Evolutionary conservation across 2,329 filamentous ascomycete species (phyloP).

Genomic region (Epichloe gansuensis): DNA sequence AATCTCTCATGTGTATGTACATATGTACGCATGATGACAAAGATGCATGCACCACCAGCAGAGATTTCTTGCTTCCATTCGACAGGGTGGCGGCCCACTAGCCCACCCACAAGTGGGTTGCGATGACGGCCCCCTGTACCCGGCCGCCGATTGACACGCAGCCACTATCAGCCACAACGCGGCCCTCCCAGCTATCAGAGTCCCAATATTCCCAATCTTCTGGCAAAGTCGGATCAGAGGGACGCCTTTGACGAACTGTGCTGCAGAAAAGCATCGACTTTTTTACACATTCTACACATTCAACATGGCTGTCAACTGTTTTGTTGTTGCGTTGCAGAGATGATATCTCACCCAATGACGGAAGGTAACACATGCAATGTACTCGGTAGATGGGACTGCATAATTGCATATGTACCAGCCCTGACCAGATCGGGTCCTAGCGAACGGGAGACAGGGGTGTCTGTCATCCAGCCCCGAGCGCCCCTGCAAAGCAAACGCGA

Average conservation of each 20-base stretch:
- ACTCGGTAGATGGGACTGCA: not conserved
- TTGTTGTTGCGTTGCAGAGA: not conserved
- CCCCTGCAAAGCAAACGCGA: not conserved
- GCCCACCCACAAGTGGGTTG: not conserved
- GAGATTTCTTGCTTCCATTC: not conserved
- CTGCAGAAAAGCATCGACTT: not conserved
- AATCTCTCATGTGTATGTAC: not conserved
- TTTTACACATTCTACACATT: not conserved
- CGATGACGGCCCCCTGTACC: not conserved
- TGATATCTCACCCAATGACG: not conserved
- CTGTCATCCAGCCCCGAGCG: not conserved
- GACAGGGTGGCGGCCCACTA: not conserved
- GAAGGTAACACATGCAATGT: not conserved
- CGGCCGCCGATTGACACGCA: slow-evolving; percentile 4
- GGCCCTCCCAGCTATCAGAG: too few species aligned
- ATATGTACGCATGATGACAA: too few species aligned
- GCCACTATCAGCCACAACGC: not conserved
- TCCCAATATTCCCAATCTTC: too few species aligned
- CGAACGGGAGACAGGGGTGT: not conserved
- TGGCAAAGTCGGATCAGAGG: not conserved
- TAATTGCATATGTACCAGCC: not conserved
- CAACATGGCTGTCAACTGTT: not conserved
- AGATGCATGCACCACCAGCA: not conserved
- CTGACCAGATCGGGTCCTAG: not conserved
- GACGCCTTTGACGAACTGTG: not conserved